phyloP scores from a whole-genome alignment of 2,329 filamentous ascomycete species.

The Pseudogymnoascus destructans region DNA sequence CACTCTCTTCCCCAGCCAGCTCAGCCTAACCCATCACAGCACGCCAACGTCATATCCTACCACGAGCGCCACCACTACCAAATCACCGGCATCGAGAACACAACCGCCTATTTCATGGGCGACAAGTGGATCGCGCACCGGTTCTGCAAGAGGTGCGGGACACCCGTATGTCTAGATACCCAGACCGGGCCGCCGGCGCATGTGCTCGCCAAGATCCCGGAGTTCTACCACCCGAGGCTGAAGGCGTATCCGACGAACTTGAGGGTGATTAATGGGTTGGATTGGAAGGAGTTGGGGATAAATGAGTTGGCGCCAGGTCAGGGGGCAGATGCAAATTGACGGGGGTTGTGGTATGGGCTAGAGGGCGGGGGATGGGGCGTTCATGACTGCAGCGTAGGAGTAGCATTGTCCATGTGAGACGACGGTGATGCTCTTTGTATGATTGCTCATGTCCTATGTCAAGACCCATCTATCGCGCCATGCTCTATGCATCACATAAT shows the following conservation, averaged over 20 bases:
- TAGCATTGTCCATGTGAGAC: background rate
- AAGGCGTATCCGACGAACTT: background rate
- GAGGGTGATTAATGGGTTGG: conserved; percentile 4
- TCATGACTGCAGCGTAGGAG: background rate
- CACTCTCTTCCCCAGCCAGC: background rate
- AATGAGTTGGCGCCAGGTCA: background rate
- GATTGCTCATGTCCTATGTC: conserved; percentile 6
- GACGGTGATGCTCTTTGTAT: conserved; percentile 4
- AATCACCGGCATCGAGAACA: background rate
- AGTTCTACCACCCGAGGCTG: background rate
- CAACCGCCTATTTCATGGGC: background rate
- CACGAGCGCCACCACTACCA: background rate
- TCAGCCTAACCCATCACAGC: background rate
- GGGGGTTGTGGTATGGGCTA: background rate
- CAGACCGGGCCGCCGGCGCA: background rate
- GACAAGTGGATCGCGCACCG: background rate
- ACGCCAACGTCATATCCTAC: conserved; percentile 1
- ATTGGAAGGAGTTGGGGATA: background rate
- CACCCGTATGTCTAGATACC: background rate
- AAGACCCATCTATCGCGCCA: conserved; percentile 1
- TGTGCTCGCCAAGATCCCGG: background rate
- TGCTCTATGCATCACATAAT: conserved; percentile 1
- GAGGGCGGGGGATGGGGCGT: background rate
- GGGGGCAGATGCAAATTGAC: background rate
- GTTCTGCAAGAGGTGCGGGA: background rate